Conservation (phyloP, 176 grass and related monocot genomes). For the Zizania latifolia region DNA sequence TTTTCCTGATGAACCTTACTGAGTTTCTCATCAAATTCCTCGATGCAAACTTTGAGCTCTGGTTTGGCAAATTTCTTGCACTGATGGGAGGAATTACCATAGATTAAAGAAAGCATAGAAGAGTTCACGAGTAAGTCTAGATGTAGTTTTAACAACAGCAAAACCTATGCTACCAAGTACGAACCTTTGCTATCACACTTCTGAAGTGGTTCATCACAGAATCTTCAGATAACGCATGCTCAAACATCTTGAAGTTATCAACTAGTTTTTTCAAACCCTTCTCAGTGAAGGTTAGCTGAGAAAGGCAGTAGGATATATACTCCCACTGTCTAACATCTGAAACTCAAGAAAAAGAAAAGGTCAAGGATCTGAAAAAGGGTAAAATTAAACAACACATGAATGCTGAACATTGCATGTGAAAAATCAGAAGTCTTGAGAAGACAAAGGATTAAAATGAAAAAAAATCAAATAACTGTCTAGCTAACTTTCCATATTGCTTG, state of each 20-base stretch:
- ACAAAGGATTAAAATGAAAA: conserved; percentile 8
- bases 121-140: not conserved
- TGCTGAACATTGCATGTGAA: not conserved
- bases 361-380: not conserved
- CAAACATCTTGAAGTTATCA: conserved; percentile 92
- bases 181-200: conserved; percentile 74
- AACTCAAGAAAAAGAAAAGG: conserved; percentile 21
- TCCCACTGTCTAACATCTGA: conserved; percentile 91
- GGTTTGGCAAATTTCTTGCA: conserved; percentile 94
- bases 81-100: conserved; percentile 37
- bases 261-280: conserved; percentile 92
- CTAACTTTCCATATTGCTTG: not conserved
- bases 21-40: conserved; percentile 97
- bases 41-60: conserved; percentile 77
- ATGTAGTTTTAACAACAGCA: not conserved
- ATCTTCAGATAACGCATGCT: conserved; percentile 77
- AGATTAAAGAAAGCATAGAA: conserved; percentile 16
- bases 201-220: conserved; percentile 89
- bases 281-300: conserved; percentile 90
- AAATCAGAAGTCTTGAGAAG: not conserved
- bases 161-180: conserved; percentile 42
- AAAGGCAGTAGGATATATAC: conserved; percentile 89
- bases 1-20: conserved; percentile 71
- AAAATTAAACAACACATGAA: not conserved
- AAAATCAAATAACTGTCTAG: not conserved